phyloP scores from a whole-genome alignment of 2,329 filamentous ascomycete genomes.

The Bisporella sp. region DNA sequence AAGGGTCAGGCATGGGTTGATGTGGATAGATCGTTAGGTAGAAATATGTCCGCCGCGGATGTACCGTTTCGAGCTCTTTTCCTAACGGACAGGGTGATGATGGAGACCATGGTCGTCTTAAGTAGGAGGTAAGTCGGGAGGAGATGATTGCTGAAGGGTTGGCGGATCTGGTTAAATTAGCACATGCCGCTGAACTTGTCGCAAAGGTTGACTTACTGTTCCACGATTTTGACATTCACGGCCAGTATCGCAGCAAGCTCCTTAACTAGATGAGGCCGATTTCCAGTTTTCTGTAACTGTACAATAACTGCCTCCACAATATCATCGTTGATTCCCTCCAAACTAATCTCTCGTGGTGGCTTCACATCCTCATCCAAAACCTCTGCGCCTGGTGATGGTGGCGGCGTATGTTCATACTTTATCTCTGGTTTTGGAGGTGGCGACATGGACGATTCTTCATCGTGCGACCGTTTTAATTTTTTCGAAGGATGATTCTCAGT shows the following conservation, averaged over 20 bases:
- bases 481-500: slow-evolving; percentile 37
- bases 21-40: slow-evolving; percentile 85
- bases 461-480: slow-evolving; percentile 72
- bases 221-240: slow-evolving; percentile 71
- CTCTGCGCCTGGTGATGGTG: slow-evolving; percentile 60
- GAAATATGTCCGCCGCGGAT: slow-evolving; percentile 93
- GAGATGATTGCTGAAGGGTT: slow-evolving; percentile 95
- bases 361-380: slow-evolving; percentile 33
- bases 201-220: slow-evolving; percentile 63
- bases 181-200: slow-evolving; percentile 14
- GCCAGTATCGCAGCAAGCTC: slow-evolving; percentile 79
- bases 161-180: slow-evolving; percentile 62
- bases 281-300: slow-evolving; percentile 82
- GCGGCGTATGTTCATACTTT: slow-evolving; percentile 67
- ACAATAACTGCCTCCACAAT: slow-evolving; percentile 88
- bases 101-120: slow-evolving; percentile 79
- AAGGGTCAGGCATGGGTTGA: slow-evolving; percentile 68
- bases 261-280: slow-evolving; percentile 90
- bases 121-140: slow-evolving; percentile 79
- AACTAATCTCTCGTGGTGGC: slow-evolving; percentile 56
- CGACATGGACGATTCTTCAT: slow-evolving; percentile 35
- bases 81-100: slow-evolving; percentile 77
- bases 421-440: slow-evolving; percentile 35
- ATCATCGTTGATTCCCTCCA: slow-evolving; percentile 84
- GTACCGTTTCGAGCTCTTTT: slow-evolving; percentile 86